Evolutionary conservation across 768 basidiomycete species (phyloP), one percentile per base, ranked within the genome.

Genomic region (Tricholoma saponaceum): DNA sequence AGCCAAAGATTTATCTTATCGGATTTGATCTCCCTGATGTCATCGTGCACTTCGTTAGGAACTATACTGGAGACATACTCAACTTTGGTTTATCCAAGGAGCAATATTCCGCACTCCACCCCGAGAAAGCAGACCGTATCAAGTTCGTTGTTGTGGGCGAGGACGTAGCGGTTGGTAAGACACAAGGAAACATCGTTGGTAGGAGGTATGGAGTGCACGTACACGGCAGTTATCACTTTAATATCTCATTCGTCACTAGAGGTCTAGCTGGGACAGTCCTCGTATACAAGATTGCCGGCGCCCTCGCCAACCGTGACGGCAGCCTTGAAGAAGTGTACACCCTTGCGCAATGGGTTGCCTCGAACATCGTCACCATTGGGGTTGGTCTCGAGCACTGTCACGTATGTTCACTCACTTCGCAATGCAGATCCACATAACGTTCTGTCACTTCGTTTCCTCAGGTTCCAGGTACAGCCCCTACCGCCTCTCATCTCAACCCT

Each of bases 41-140:
- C 43, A 23, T 58, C 30, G 12, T 53, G 57, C 39, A 65, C 30
- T 7, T 22, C 25, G 32, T 47, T 57, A 92, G 89, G 69, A 93
- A 93, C 64, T 93, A 93, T 67, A 94, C 92, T 0, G 94, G 94
- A 16, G 94, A 96, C 63, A 81, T 94, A 35, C 83, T 96, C 49
- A 92, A 95, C 66, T 96, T 96, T 65, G 94, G 94, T 22, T 81
- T 96, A 9, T 93, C 93, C 3, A 88, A 85, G 62, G 92, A 96
- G 65, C 88, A 90, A 62, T 87, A 88, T 59, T 85, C 89, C 3
- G 85, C 90, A 4, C 70, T 77, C 50, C 80, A 88, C 55, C 86
- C 90, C 0, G 79, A 84, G 22, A 84, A 85, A 64, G 80, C 87
- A 0, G 80, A 87, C 52, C 74, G 74, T 25, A 81, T 92, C 67